A percentile compares a stretch with the other conserved stretches of the same genome.
phyloP scores from a whole-genome alignment of 169 alveolate species.

The Plasmodium blacklocki region DNA sequence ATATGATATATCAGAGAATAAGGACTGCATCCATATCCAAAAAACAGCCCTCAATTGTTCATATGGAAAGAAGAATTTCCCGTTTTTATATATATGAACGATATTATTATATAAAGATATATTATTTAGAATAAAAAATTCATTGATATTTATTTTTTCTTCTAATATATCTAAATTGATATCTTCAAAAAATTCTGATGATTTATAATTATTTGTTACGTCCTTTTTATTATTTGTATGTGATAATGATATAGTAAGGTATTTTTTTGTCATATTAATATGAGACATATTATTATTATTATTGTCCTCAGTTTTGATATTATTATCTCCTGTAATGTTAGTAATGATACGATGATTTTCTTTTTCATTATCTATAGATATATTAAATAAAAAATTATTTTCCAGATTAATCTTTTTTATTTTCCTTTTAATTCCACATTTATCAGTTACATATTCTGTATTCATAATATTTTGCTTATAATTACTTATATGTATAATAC shows the following conservation, averaged over 20 bases:
- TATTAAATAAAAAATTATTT: constrained; percentile 48
- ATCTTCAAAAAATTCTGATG: constrained; percentile 9
- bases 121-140: constrained; percentile 36
- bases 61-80: constrained; percentile 26
- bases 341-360: neutral
- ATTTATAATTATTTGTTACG: neutral
- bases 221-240: neutral
- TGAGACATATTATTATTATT: neutral
- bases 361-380: constrained; percentile 32
- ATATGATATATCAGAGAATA: constrained; percentile 23
- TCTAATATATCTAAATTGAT: constrained; percentile 36
- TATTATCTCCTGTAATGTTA: neutral
- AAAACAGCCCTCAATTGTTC: constrained; percentile 65
- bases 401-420: constrained; percentile 21
- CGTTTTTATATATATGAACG: constrained; percentile 40
- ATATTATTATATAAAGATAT: constrained; percentile 33
- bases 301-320: neutral
- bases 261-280: neutral
- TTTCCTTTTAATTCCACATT: neutral
- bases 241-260: neutral
- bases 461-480: neutral
- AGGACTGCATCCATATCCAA: constrained; percentile 72
- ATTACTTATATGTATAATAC: constrained; percentile 9
- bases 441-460: neutral
- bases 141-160: constrained; percentile 44